Percentiles rank a stretch among this genome's conserved stretches.
Evolutionary conservation across 345 rosid species (phyloP).

Genomic region (Eutrema yunnanense): DNA sequence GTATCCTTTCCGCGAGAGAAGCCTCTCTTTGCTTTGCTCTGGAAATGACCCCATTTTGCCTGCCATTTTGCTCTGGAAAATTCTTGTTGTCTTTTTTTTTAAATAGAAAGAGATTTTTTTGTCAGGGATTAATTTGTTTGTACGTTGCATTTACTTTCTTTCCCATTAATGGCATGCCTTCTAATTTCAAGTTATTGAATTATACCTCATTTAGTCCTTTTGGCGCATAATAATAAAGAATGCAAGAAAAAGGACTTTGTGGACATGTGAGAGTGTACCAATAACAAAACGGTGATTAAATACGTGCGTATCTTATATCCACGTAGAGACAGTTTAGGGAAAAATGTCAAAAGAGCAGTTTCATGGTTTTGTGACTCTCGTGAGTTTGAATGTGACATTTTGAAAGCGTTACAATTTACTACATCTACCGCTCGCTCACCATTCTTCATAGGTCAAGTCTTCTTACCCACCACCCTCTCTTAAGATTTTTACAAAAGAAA

Average conservation of each 20-base stretch:
- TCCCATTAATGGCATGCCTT: constrained; percentile 4
- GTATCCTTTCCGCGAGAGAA: constrained; percentile 41
- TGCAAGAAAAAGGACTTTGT: not conserved
- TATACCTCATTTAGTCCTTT: not conserved
- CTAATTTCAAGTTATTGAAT: not conserved
- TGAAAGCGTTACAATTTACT: constrained; percentile 1
- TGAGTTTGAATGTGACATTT: constrained; percentile 10
- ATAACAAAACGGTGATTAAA: not conserved
- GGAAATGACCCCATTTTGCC: constrained; percentile 35
- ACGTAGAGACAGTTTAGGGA: not conserved
- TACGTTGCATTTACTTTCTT: not conserved
- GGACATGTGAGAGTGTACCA: not conserved
- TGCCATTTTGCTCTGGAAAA: constrained; percentile 18
- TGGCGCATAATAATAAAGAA: not conserved
- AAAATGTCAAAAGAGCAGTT: not conserved
- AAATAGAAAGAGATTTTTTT: not conserved
- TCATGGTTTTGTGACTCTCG: constrained; percentile 1
- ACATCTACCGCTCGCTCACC: constrained; percentile 26
- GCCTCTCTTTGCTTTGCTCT: constrained; percentile 52
- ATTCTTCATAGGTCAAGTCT: constrained; percentile 9
- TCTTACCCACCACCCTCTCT: not conserved
- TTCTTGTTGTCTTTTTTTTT: not conserved
- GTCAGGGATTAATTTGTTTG: not conserved
- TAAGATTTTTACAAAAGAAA: too few species aligned
- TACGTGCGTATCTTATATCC: not conserved